Evolutionary conservation across 495 filamentous ascomycete species (phyloP).

Genomic region (Sporormia fimetaria): DNA sequence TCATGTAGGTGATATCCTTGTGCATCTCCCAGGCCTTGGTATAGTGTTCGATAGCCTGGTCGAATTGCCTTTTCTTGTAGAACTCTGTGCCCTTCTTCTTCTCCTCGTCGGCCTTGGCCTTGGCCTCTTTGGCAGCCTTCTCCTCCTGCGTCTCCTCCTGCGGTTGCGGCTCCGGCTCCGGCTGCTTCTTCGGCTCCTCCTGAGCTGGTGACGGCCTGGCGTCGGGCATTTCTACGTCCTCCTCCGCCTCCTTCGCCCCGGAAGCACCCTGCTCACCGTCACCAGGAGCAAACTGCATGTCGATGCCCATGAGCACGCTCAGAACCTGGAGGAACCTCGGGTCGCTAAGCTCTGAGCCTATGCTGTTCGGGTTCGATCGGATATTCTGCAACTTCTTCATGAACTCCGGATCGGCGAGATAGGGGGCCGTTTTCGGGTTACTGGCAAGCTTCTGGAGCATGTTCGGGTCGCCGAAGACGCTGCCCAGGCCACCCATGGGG

Average conservation of each 20-base stretch:
- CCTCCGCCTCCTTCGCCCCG: constrained; percentile 46
- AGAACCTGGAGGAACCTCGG: constrained; percentile 89
- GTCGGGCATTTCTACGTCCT: constrained; percentile 74
- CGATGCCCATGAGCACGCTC: constrained; percentile 84
- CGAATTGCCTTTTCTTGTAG: constrained; percentile 97
- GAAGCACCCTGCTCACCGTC: constrained; percentile 33
- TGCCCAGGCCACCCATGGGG: constrained; percentile 63
- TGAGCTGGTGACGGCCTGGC: constrained; percentile 40
- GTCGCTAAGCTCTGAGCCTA: constrained; percentile 72
- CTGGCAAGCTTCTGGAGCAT: constrained; percentile 77
- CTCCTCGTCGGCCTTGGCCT: constrained; percentile 86
- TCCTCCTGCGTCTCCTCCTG: constrained; percentile 69
- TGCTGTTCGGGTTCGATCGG: constrained; percentile 65
- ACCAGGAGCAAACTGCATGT: constrained; percentile 70
- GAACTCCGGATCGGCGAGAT: constrained; percentile 75
- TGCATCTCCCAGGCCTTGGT: constrained; percentile 84
- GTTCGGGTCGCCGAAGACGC: constrained; percentile 87
- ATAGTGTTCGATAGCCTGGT: constrained; percentile 91
- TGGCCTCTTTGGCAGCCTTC: constrained; percentile 71
- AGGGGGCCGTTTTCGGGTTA: constrained; percentile 84
- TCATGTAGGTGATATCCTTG: constrained; percentile 96
- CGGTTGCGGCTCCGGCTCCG: constrained; percentile 51
- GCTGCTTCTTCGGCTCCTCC: constrained; percentile 46
- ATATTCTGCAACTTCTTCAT: constrained; percentile 79
- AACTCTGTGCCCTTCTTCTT: constrained; percentile 88